Conservation (phyloP, 306 rosid genomes). For the Calophaca sinica region DNA sequence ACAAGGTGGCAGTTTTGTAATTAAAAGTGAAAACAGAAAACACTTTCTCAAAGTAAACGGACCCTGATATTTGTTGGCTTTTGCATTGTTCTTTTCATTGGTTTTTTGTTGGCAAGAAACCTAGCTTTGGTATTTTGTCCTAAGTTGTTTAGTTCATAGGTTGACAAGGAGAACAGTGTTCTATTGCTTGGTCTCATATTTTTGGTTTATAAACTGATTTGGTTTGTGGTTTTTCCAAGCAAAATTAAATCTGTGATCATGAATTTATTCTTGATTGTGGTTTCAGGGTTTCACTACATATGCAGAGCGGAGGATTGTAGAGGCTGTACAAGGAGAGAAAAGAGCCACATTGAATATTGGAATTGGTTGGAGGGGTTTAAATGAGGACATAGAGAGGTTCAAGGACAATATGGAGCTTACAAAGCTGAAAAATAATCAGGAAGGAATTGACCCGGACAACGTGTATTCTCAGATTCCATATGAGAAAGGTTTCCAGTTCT, state of each 20-base stretch:
- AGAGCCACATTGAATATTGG: slow-evolving; percentile 76
- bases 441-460: slow-evolving; percentile 91
- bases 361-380: slow-evolving; percentile 86
- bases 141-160: not conserved
- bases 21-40: too few species aligned
- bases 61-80: not conserved
- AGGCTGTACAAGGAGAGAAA: slow-evolving; percentile 92
- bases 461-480: slow-evolving; percentile 86
- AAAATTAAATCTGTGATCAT: not conserved
- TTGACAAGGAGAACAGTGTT: not conserved
- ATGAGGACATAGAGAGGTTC: slow-evolving; percentile 82
- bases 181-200: not conserved
- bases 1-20: too few species aligned
- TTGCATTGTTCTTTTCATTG: slow-evolving; percentile 20
- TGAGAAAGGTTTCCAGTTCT: slow-evolving; percentile 96
- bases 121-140: not conserved
- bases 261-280: slow-evolving; percentile 32
- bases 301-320: slow-evolving; percentile 96
- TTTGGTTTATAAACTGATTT: slow-evolving; percentile 20
- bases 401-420: slow-evolving; percentile 91
- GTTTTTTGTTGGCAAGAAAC: slow-evolving; percentile 21
- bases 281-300: slow-evolving; percentile 86
- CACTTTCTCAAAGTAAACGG: too few species aligned
- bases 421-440: slow-evolving; percentile 81
- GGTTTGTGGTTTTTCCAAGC: not conserved